Base-by-base conservation (phyloP, 2,329 filamentous ascomycete genomes). In the Colletotrichum sp. region DNA sequence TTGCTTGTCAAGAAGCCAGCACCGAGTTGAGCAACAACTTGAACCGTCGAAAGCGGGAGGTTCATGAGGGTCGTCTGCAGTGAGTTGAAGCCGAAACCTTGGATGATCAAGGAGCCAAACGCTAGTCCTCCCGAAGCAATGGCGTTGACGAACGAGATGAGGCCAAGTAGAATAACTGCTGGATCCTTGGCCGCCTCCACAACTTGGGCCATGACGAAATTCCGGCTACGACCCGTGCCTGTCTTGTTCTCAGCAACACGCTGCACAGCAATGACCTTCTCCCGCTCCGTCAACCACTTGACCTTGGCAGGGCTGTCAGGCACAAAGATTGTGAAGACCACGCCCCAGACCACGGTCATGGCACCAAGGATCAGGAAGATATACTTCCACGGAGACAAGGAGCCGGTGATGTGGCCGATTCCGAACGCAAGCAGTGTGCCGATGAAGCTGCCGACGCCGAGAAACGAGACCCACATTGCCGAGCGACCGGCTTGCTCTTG, bases 51-150 rank as follows among this genome's bases (percentile, higher is more conserved):
- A 6, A 76, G 73, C 32, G 91, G 91, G 69, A 92, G 90, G 78
- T 90, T 91, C 81, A 93, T 87, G 30, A 92, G 86, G 21, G 89
- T 87, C 1, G 89, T 88, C 79, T 92, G 85, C 32, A 92, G 82
- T 32, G 86, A 85, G 0, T 87, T 88, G 80, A 91, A 92, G 4
- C 89, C 88, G 65, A 92, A 91, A 7, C 88, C 90, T 57, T 84
- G 85, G 79, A 91, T 86, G 67, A 92, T 88, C 32, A 92, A 32
- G 26, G 73, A 76, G 1, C 73, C 73, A 15, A 76, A 76, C 3
- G 73, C 70, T 7, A 73, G 16, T 1, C 70, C 73, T 1, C 73
- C 73, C n/a, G 73, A 76, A 2, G 73, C 73, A 18, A 76, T 76
- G 3, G 73, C 73, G 12, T 76, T 76, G 10, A 76, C 70, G 21